Conservation (phyloP, 495 filamentous ascomycete species). For the Lepraria neglecta region DNA sequence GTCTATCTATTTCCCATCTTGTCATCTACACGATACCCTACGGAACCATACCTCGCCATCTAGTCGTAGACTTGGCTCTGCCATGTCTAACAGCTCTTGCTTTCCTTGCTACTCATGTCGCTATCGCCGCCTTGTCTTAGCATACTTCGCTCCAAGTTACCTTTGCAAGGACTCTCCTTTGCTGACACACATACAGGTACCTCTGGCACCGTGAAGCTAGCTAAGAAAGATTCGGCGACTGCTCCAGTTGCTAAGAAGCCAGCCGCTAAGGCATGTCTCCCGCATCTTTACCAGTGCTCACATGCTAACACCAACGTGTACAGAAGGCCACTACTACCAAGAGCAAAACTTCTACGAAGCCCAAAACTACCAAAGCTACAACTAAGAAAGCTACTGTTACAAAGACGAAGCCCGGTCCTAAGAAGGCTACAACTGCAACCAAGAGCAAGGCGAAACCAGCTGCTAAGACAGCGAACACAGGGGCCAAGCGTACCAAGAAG, state of each 20-base stretch:
- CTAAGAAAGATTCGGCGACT: constrained; percentile 68
- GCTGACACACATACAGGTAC: constrained; percentile 57
- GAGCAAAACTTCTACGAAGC: constrained; percentile 46
- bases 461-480: constrained; percentile 42
- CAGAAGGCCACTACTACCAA: constrained; percentile 40
- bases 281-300: constrained; percentile 17
- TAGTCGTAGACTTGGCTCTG: not conserved
- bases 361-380: constrained; percentile 42
- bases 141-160: not conserved
- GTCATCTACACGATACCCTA: not conserved
- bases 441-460: constrained; percentile 48
- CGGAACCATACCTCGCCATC: not conserved
- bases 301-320: constrained; percentile 4
- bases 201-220: constrained; percentile 94
- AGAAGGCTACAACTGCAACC: constrained; percentile 28
- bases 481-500: constrained; percentile 29
- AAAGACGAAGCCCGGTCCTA: constrained; percentile 21
- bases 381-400: constrained; percentile 39
- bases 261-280: constrained; percentile 41
- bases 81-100: not conserved
- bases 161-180: constrained; percentile 12
- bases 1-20: constrained; percentile 30
- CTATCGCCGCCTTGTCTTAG: not conserved
- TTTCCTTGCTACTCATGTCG: not conserved
- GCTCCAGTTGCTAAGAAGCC: constrained; percentile 41